These are phyloP conservation scores for Candida sojae DNA, from an alignment of 1,139 yeast species.

Conservation along the genomic window DNA sequence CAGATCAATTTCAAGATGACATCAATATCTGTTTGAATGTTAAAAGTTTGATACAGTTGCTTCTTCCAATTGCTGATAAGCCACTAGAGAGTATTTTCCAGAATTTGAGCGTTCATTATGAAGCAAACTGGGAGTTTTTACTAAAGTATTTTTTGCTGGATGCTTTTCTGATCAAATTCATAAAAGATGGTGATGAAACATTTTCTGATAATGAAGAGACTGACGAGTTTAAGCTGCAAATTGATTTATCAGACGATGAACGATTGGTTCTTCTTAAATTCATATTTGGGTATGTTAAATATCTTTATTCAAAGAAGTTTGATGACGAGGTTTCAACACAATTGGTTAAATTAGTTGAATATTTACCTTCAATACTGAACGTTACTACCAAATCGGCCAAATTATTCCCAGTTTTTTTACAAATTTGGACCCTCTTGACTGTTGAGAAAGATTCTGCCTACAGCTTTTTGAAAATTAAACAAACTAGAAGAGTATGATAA, in stretches of 20 bases:
- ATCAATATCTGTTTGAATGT: slow-evolving; percentile 35
- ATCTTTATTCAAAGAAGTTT: slow-evolving; percentile 19
- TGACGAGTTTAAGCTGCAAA: slow-evolving; percentile 20
- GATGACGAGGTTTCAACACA: slow-evolving; percentile 19
- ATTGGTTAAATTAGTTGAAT: slow-evolving; percentile 23
- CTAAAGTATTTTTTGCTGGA: slow-evolving; percentile 45
- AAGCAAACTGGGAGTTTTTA: slow-evolving; percentile 34
- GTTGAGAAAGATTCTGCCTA: slow-evolving; percentile 15
- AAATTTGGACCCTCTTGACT: slow-evolving; percentile 32
- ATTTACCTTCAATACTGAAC: slow-evolving; percentile 24
- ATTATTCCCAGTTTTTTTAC: slow-evolving; percentile 25
- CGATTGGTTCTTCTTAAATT: slow-evolving; percentile 25
- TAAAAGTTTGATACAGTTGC: slow-evolving; percentile 32
- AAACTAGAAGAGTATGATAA: slow-evolving; percentile 28
- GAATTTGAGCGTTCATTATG: slow-evolving; percentile 17
- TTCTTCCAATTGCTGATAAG: slow-evolving; percentile 7
- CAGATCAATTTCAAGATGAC: slow-evolving; percentile 22
- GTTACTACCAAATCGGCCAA: slow-evolving; percentile 22
- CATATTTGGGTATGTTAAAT: slow-evolving; percentile 24
- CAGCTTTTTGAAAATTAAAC: slow-evolving; percentile 25
- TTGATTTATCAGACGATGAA: slow-evolving; percentile 25
- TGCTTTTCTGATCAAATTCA: slow-evolving; percentile 31
- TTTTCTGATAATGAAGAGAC: slow-evolving; percentile 17
- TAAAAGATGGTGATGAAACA: slow-evolving; percentile 12
- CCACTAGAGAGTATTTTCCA: slow-evolving; percentile 7